These are phyloP conservation scores for Metschnikowia anglica DNA, from an alignment of 805 yeast genomes.

Conservation along the genomic window DNA sequence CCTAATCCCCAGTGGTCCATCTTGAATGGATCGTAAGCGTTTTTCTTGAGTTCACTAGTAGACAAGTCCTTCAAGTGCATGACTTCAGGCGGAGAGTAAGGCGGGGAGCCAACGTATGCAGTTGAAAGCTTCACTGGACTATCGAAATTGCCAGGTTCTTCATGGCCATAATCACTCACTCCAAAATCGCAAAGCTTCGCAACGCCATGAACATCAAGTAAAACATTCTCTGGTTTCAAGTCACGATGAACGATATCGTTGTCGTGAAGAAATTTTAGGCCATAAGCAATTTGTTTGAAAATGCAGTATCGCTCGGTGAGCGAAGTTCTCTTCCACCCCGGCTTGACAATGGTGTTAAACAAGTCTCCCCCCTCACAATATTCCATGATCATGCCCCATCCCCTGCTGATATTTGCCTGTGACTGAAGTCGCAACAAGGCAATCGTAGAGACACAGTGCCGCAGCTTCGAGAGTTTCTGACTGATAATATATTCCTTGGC, in stretches of 20 bases:
- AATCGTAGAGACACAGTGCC: constrained; percentile 59
- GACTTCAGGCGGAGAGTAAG: constrained; percentile 79
- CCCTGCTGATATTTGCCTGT: constrained; percentile 51
- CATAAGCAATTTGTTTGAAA: constrained; percentile 67
- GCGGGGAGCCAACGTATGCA: constrained; percentile 73
- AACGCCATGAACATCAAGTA: constrained; percentile 58
- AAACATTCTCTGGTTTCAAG: constrained; percentile 71
- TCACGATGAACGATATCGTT: constrained; percentile 70
- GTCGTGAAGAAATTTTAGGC: constrained; percentile 61
- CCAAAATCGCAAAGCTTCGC: constrained; percentile 77
- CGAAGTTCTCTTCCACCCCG: constrained; percentile 58
- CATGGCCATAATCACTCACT: constrained; percentile 65
- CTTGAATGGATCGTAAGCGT: constrained; percentile 60
- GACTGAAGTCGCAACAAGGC: constrained; percentile 59
- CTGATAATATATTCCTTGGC: constrained; percentile 63
- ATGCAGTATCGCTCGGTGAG: constrained; percentile 58
- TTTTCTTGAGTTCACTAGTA: constrained; percentile 31
- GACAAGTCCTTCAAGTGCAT: constrained; percentile 46
- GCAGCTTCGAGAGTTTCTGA: constrained; percentile 49
- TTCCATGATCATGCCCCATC: constrained; percentile 78
- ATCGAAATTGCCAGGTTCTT: constrained; percentile 47
- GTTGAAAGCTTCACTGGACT: constrained; percentile 42
- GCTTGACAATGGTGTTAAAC: constrained; percentile 50
- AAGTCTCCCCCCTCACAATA: constrained; percentile 62
- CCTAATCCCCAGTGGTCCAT: constrained; percentile 79